Percentiles rank a stretch among this genome's conserved stretches.
Conservation (phyloP, 441 rosid genomes). For the Populus hybrid region DNA sequence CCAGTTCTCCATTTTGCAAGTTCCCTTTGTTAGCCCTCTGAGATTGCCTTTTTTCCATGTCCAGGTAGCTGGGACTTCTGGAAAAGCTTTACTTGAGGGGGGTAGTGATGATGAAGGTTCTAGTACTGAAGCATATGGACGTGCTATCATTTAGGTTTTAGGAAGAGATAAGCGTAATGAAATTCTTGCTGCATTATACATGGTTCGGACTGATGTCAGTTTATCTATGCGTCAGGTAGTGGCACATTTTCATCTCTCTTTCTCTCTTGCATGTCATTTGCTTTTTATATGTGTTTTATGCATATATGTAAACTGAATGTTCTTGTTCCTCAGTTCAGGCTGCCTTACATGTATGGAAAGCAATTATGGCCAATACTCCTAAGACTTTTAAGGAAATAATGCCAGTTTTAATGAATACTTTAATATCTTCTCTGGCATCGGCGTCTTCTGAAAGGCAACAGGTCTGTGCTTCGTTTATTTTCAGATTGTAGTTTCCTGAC, state of each 20-base stretch:
- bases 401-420: constrained; percentile 94
- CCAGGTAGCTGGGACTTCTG: constrained; percentile 99
- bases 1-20: constrained; percentile 2
- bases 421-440: constrained; percentile 92
- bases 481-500: neutral
- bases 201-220: too few relatives aligned
- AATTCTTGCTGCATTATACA: too few relatives aligned
- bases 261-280: too few relatives aligned
- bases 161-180: too few relatives aligned
- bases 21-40: constrained; percentile 6
- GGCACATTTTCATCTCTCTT: too few relatives aligned
- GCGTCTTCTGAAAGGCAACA: constrained; percentile 97
- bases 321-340: constrained; percentile 50
- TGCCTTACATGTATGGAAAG: constrained; percentile 99
- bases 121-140: too few relatives aligned
- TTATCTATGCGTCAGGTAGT: too few relatives aligned
- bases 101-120: too few relatives aligned
- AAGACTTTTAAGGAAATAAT: constrained; percentile 97
- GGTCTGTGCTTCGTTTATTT: constrained; percentile 42
- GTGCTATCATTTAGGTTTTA: too few relatives aligned
- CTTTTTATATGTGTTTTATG: too few relatives aligned
- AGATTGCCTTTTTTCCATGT: constrained; percentile 5
- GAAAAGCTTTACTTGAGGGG: constrained; percentile 48
- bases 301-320: neutral
- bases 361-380: constrained; percentile 98